phyloP scores from a whole-genome alignment of 768 basidiomycete genomes.

The Hemileccinum rubropunctum region DNA sequence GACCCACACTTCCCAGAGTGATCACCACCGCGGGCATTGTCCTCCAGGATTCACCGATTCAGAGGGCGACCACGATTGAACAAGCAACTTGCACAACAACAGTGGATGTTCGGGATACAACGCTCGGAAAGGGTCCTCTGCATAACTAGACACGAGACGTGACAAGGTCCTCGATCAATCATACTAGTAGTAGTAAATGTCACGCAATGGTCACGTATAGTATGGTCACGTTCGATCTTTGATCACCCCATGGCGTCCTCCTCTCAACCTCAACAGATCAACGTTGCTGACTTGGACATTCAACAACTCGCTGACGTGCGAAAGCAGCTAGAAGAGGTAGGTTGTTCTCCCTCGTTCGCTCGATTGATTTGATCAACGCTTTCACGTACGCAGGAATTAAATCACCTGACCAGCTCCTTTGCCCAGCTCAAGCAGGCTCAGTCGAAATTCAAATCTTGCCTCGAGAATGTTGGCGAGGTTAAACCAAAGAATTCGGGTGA shows the following conservation, averaged over 20 bases:
- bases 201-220: too few relatives aligned
- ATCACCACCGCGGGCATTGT: too few relatives aligned
- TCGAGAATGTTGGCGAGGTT: conserved; percentile 75
- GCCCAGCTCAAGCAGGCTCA: conserved; percentile 92
- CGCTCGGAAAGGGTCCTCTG: too few relatives aligned
- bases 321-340: conserved; percentile 88
- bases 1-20: too few relatives aligned
- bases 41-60: too few relatives aligned
- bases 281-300: conserved; percentile 78
- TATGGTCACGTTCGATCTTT: conserved; percentile 5
- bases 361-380: background rate
- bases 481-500: conserved; percentile 65
- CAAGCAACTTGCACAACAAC: too few relatives aligned
- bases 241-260: conserved; percentile 31
- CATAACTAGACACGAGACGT: too few relatives aligned
- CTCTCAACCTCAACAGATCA: conserved; percentile 65
- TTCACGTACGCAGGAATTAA: conserved; percentile 66
- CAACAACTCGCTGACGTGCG: conserved; percentile 86
- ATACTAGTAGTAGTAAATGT: too few relatives aligned
- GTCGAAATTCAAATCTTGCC: conserved; percentile 85
- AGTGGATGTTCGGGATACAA: too few relatives aligned
- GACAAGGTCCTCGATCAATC: background rate
- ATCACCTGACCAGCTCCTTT: conserved; percentile 88
- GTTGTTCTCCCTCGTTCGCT: background rate
- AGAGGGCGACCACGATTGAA: too few relatives aligned